Base-by-base conservation (phyloP, 208 protist species). In the Trypanosoma scelopori region DNA sequence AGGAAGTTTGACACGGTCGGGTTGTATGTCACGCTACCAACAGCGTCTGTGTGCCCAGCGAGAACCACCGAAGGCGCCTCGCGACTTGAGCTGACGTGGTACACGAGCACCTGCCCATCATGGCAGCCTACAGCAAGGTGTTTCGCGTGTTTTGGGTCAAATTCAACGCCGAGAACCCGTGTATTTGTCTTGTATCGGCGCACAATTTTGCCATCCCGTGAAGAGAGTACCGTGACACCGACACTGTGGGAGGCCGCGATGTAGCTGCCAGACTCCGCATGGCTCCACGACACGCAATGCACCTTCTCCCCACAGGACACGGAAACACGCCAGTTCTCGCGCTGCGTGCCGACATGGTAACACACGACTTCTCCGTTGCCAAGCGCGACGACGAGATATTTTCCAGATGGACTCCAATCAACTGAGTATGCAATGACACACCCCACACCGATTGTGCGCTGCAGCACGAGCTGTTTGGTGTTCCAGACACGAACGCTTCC, bases 401-500 rank as follows among this genome's bases (percentile, higher is more conserved):
- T 93, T 16, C 90, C 90, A 49, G 87, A 87, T 39, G 82, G 74
- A 50, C 83, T 87, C 90, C 90, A 96, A 51, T 91, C 87, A 6
- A 91, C 58, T 3, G 75, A 76, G 73, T 87, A 76, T 25, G 93
- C 85, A 67, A 85, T 84, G n/a, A 91, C 85, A 43, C 65, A 56
- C 20, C 89, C 86, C 0, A 86, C 81, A 22, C 77, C 52, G 30
- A 92, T 90, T 12, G 57, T 68, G 30, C 78, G 65, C 43, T 78
- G 67, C 32, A 87, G 65, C 46, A 58, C 43, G 57, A 91, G 71
- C 57, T 70, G 81, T 27, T 74, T 74, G 58, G 87, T 67, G 51
- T 92, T 91, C 88, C 91, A 97, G 23, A 98, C 65, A n/a, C 82
- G 79, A 37, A 97, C 74, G n/a, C 60, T 82, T 13, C 90, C 91